These are phyloP conservation scores for Lactarius psammicola DNA, from an alignment of 768 basidiomycete species.

Conservation along the genomic window DNA sequence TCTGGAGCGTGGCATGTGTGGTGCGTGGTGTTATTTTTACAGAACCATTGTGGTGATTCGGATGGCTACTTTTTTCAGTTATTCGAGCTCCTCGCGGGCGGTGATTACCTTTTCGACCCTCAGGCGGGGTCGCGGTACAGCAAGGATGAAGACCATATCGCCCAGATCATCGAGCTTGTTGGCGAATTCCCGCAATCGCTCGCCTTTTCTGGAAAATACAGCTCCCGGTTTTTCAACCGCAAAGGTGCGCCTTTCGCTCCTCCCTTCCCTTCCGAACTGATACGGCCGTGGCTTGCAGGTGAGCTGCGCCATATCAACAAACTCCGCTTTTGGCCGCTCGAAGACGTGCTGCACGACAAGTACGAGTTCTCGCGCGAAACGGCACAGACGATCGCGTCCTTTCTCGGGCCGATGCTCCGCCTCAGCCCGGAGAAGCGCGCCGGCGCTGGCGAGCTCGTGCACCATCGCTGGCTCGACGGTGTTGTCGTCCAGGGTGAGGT, in stretches of 20 bases:
- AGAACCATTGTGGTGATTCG: constrained; percentile 2
- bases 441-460: constrained; percentile 78
- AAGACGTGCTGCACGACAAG: constrained; percentile 85
- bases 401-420: constrained; percentile 87
- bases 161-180: constrained; percentile 95
- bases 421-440: constrained; percentile 88
- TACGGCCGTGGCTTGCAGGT: constrained; percentile 37
- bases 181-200: constrained; percentile 84
- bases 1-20: constrained; percentile 95
- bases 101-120: constrained; percentile 98
- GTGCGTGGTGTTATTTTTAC: constrained; percentile 47
- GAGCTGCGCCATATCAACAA: constrained; percentile 95
- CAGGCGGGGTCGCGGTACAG: constrained; percentile 92
- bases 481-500: constrained; percentile 88
- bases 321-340: constrained; percentile 87
- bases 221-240: constrained; percentile 93
- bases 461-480: constrained; percentile 85
- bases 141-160: constrained; percentile 97
- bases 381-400: constrained; percentile 75
- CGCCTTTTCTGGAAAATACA: constrained; percentile 90
- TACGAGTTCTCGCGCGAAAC: constrained; percentile 87
- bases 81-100: constrained; percentile 94
- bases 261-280: neutral
- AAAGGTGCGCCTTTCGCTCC: constrained; percentile 58
- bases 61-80: constrained; percentile 46